Conservation (phyloP, 257 asterid genomes). For the Solanum neorickii region DNA sequence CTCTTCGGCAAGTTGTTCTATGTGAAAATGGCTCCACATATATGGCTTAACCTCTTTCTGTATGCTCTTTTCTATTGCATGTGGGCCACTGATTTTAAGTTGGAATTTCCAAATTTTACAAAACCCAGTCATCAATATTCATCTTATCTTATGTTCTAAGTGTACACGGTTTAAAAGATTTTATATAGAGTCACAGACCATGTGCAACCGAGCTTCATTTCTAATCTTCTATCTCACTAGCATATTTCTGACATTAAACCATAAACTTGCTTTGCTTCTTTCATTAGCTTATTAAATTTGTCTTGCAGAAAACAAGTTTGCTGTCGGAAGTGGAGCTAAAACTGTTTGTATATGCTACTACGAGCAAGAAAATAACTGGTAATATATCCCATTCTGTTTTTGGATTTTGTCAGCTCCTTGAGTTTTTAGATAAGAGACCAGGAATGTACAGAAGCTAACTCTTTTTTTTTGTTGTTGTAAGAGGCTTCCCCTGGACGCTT, state of each 20-base stretch:
- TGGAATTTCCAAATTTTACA: neutral
- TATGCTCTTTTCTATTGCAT: neutral
- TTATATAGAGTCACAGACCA: neutral
- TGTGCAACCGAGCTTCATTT: neutral
- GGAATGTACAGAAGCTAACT: neutral
- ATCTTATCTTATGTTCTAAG: neutral
- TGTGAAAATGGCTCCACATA: neutral
- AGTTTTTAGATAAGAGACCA: neutral
- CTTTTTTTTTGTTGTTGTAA: neutral
- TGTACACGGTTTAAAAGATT: neutral
- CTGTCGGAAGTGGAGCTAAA: slow-evolving; percentile 99
- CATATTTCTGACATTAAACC: neutral
- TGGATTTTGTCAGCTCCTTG: neutral
- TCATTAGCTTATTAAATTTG: neutral
- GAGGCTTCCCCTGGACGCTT: neutral
- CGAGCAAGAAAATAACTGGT: slow-evolving; percentile 99
- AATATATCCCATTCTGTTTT: neutral
- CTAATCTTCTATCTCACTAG: neutral
- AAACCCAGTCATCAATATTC: neutral
- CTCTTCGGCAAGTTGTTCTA: neutral
- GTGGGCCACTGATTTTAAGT: neutral
- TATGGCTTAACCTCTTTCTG: neutral
- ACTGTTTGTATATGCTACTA: slow-evolving; percentile 98
- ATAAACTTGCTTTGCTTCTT: neutral
- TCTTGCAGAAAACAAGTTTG: slow-evolving; percentile 87